These are phyloP conservation scores for Rhytidhysteron rufulum DNA, from an alignment of 2,329 filamentous ascomycete genomes.

Conservation along the genomic window DNA sequence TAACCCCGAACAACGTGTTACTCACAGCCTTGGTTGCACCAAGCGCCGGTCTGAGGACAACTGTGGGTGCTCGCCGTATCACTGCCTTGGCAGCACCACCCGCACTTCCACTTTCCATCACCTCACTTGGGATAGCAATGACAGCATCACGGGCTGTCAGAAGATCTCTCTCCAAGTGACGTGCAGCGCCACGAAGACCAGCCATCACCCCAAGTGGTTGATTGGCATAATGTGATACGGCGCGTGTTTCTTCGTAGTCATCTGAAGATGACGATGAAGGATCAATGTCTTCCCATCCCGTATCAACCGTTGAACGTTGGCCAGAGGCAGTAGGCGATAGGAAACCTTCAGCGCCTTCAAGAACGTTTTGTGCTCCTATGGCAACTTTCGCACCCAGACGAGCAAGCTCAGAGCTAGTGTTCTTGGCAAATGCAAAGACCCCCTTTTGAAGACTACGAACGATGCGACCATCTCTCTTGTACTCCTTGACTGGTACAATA, in stretches of 20 bases:
- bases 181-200: constrained; percentile 77
- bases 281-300: constrained; percentile 51
- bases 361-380: constrained; percentile 88
- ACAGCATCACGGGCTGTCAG: constrained; percentile 83
- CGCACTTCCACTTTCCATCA: constrained; percentile 81
- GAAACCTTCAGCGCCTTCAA: constrained; percentile 83
- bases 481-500: constrained; percentile 85
- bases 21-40: constrained; percentile 85
- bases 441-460: constrained; percentile 91
- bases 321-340: constrained; percentile 43
- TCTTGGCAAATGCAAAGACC: constrained; percentile 82
- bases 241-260: constrained; percentile 70
- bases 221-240: constrained; percentile 88
- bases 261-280: constrained; percentile 48
- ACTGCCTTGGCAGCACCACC: constrained; percentile 76
- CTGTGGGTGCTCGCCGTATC: constrained; percentile 79
- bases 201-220: constrained; percentile 87
- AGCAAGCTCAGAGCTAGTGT: constrained; percentile 89
- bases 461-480: constrained; percentile 88
- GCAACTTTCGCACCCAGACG: constrained; percentile 92
- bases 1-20: constrained; percentile 85
- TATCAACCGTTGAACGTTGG: constrained; percentile 10
- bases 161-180: constrained; percentile 81
- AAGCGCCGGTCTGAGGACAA: constrained; percentile 85
- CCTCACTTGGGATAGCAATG: constrained; percentile 87